Conservation (phyloP, 73 alveolate species). For the Stentor coeruleus region DNA sequence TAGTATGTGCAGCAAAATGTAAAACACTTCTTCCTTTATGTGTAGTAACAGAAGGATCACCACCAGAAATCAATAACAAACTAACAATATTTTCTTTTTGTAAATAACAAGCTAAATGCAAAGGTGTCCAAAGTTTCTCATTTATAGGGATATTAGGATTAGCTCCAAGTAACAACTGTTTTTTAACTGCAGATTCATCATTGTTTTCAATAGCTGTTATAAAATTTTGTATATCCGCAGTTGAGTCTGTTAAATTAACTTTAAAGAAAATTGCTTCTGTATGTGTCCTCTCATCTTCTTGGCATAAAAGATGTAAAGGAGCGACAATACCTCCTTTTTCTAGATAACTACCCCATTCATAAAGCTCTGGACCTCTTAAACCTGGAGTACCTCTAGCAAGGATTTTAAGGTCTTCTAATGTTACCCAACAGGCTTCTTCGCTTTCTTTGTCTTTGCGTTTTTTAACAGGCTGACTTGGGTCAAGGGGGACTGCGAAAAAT, state of each 20-base stretch:
- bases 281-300: conserved; percentile 28
- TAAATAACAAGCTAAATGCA: conserved; percentile 14
- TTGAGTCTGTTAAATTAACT: not conserved
- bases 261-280: conserved; percentile 9
- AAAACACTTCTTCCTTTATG: conserved; percentile 25
- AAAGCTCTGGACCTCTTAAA: conserved; percentile 69
- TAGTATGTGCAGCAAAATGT: conserved; percentile 28
- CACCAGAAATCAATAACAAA: not conserved
- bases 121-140: conserved; percentile 26
- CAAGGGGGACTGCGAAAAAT: conserved; percentile 78
- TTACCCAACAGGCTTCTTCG: conserved; percentile 78
- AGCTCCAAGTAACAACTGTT: not conserved
- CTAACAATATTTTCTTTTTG: conserved; percentile 3
- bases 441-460: conserved; percentile 46
- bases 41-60: not conserved
- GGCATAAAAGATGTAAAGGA: conserved; percentile 44
- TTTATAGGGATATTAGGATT: conserved; percentile 11
- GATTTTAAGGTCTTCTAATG: conserved; percentile 51
- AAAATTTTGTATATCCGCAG: not conserved
- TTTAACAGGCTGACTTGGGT: conserved; percentile 59
- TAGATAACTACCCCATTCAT: conserved; percentile 66
- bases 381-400: conserved; percentile 32
- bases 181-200: not conserved
- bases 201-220: not conserved
- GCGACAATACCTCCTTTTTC: conserved; percentile 67